Conservation (phyloP, 176 grass and related monocot species). For the Oryza nivara region DNA sequence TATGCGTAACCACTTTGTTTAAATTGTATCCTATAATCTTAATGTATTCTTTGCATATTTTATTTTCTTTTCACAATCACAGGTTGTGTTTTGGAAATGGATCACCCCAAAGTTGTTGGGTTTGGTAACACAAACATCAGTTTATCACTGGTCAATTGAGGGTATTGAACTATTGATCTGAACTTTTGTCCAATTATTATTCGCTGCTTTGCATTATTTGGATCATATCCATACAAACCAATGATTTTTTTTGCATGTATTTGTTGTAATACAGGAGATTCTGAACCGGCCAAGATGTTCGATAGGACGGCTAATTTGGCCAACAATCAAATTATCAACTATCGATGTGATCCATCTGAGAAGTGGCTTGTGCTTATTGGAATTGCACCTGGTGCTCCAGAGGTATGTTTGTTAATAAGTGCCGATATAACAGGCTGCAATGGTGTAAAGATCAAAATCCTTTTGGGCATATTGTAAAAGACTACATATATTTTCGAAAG, state of each 20-base stretch:
- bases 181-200: neutral
- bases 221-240: neutral
- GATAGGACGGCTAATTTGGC: slow-evolving; percentile 91
- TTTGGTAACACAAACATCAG: slow-evolving; percentile 75
- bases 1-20: neutral
- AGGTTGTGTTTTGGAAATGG: slow-evolving; percentile 99
- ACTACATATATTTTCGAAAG: neutral
- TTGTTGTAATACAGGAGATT: slow-evolving; percentile 61
- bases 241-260: neutral
- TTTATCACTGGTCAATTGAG: slow-evolving; percentile 99
- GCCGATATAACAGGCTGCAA: neutral
- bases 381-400: slow-evolving; percentile 87
- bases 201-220: slow-evolving; percentile 3
- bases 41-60: slow-evolving; percentile 4
- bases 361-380: slow-evolving; percentile 98
- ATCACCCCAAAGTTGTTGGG: slow-evolving; percentile 85
- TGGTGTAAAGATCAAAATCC: neutral
- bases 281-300: slow-evolving; percentile 92
- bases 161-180: slow-evolving; percentile 29
- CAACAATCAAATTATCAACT: slow-evolving; percentile 98
- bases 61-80: neutral
- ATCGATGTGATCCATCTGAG: slow-evolving; percentile 78
- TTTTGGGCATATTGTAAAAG: neutral
- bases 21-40: slow-evolving; percentile 4
- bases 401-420: slow-evolving; percentile 49